Base-by-base conservation (phyloP, 2,329 filamentous ascomycete species). In the Sphaerostilbella broomeana region DNA sequence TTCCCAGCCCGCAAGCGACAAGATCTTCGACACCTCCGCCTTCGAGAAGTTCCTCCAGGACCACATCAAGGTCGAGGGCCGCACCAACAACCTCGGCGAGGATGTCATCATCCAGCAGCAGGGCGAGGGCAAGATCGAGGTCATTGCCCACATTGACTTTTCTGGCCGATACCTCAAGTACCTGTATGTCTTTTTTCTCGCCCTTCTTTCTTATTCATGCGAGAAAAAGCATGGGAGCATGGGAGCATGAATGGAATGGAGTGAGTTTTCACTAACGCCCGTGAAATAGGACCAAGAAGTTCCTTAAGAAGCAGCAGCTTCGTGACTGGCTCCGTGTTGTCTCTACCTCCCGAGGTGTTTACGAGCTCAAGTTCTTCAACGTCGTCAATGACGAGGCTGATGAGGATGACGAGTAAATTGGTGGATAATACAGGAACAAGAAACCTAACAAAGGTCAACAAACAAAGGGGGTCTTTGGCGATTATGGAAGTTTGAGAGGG, bases 301-400 rank as follows among this genome's bases (percentile, higher is more conserved):
- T 95, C 84, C 84, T 98, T 72, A 98, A 98, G 88, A 98, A 98
- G 86, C 87, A 95, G 79, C 90, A 97, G 81, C 86, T 98, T 68
- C 87, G 92, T 75, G 92, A 98, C 79, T 98, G 92, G 92, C 86
- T 98, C 65, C 89, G 92, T 62, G 90, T 98, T 60, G 92, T 98
- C 64, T 94, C 88, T 58, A 97, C 90, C 67, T 88, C 85, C 69
- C 90, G 90, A 77, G 90, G 92, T 66, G 89, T 95, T 54, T 98
- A 98, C 78, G 89, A 95, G 79, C 84, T 98, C 72, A 89, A 94
- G 78, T 98, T 98, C 89, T 98, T 94, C 88, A 98, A 98, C 79
- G 89, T 98, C 65, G 90, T 95, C 63, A 92, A 94, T 72, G 92
- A 98, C 68, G 90, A 89, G 68, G 89, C 79, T 58, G 92, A 97